A percentile compares a stretch with the other conserved stretches of the same genome.
These are phyloP conservation scores for Fusarium sp. DNA, from an alignment of 2,329 filamentous ascomycete genomes.

Conservation along the genomic window DNA sequence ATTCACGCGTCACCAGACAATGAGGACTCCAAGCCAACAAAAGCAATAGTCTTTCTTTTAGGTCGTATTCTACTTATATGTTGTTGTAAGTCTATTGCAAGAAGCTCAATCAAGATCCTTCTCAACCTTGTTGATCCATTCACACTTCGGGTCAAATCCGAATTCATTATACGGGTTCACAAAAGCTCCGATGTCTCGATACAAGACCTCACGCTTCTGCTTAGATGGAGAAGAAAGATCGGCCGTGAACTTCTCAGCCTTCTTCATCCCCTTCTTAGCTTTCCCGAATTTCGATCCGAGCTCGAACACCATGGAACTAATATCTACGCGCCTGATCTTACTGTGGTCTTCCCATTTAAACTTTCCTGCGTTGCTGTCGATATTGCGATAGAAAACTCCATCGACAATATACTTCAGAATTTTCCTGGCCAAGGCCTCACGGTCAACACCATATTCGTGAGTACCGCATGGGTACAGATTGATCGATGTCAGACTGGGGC, in stretches of 20 bases:
- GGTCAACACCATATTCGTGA: not conserved
- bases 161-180: not conserved
- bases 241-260: slow-evolving; percentile 13
- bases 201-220: slow-evolving; percentile 10
- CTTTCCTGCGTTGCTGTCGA: too few relatives aligned
- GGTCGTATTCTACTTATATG: too few relatives aligned
- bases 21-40: too few relatives aligned
- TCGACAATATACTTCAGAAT: slow-evolving; percentile 8
- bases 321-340: slow-evolving; percentile 10
- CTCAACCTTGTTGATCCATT: slow-evolving; percentile 25
- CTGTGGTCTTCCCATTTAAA: slow-evolving; percentile 38
- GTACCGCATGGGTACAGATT: slow-evolving; percentile 5
- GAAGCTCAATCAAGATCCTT: slow-evolving; percentile 1
- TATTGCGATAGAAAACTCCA: slow-evolving; percentile 2
- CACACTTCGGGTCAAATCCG: not conserved
- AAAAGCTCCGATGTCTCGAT: slow-evolving; percentile 12
- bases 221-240: not conserved
- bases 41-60: too few relatives aligned
- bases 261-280: slow-evolving; percentile 13
- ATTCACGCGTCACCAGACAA: too few relatives aligned
- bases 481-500: slow-evolving; percentile 16
- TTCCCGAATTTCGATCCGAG: slow-evolving; percentile 25
- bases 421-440: not conserved
- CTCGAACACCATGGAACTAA: slow-evolving; percentile 9
- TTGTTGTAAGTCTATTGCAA: too few relatives aligned